Percentiles rank a stretch among this genome's conserved stretches.
phyloP scores from a whole-genome alignment of 495 filamentous ascomycete genomes.

The Haplographium delicatum region DNA sequence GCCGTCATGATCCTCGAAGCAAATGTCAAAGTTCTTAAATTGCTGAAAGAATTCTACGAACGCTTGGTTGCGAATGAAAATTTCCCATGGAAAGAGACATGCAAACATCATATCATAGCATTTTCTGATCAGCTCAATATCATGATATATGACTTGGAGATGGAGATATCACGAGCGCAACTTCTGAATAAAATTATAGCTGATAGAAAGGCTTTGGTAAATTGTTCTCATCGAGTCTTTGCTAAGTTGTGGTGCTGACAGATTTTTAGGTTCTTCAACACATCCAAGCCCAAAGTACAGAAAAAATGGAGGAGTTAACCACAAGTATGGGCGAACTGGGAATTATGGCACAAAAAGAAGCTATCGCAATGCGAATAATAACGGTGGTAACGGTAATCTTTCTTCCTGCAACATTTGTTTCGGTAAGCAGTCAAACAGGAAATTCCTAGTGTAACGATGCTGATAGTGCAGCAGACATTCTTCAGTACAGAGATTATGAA shows the following conservation, averaged over 20 bases:
- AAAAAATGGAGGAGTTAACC: constrained; percentile 28
- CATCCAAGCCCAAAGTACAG: constrained; percentile 31
- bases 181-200: too few relatives aligned
- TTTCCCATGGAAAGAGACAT: constrained; percentile 25
- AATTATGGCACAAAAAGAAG: constrained; percentile 25
- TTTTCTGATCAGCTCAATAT: constrained; percentile 32
- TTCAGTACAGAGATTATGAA: constrained; percentile 44
- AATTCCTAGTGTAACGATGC: background rate
- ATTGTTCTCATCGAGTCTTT: too few relatives aligned
- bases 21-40: constrained; percentile 33
- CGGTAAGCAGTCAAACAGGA: constrained; percentile 7
- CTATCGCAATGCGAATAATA: constrained; percentile 37
- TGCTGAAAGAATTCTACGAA: constrained; percentile 32
- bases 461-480: too few relatives aligned
- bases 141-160: too few relatives aligned
- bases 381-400: constrained; percentile 38
- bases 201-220: too few relatives aligned
- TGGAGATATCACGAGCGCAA: too few relatives aligned
- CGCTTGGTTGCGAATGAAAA: constrained; percentile 26
- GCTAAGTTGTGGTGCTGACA: constrained; percentile 34
- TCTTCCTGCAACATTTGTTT: constrained; percentile 42
- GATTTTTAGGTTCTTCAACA: constrained; percentile 28
- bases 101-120: constrained; percentile 23
- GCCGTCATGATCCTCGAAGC: constrained; percentile 33
- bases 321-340: constrained; percentile 21